Percentiles rank a stretch among this genome's conserved stretches.
phyloP scores from a whole-genome alignment of 306 rosid species.

The Pyrus communis region DNA sequence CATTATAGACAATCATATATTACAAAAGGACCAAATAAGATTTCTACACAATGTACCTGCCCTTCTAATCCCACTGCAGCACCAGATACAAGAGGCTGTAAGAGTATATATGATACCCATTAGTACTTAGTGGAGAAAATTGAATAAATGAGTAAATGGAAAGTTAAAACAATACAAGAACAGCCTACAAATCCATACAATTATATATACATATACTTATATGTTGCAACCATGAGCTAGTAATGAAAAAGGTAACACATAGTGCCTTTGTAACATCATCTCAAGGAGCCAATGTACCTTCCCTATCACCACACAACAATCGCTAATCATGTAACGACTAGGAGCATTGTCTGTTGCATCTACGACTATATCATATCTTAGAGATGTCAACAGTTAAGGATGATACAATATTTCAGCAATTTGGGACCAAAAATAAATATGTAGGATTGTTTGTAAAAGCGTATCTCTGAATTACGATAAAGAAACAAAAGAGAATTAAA shows the following conservation, averaged over 20 bases:
- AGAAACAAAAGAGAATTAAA: background rate
- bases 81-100: constrained; percentile 99
- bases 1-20: background rate
- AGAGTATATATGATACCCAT: constrained; percentile 16
- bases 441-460: background rate
- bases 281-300: constrained; percentile 49
- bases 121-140: constrained; percentile 4
- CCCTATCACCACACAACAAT: constrained; percentile 92
- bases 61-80: constrained; percentile 98
- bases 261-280: background rate
- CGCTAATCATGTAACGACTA: constrained; percentile 88
- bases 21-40: background rate
- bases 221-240: background rate
- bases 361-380: constrained; percentile 73
- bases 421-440: background rate
- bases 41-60: constrained; percentile 51
- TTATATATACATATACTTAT: background rate
- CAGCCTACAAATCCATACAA: background rate
- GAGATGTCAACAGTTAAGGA: constrained; percentile 35
- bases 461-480: background rate
- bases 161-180: background rate
- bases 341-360: constrained; percentile 99
- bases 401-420: constrained; percentile 7
- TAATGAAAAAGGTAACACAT: background rate
- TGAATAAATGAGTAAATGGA: background rate